Percentiles rank a stretch among this genome's conserved stretches.
phyloP scores from a whole-genome alignment of 208 protist genomes.

The Vickermania ingenoplastis region DNA sequence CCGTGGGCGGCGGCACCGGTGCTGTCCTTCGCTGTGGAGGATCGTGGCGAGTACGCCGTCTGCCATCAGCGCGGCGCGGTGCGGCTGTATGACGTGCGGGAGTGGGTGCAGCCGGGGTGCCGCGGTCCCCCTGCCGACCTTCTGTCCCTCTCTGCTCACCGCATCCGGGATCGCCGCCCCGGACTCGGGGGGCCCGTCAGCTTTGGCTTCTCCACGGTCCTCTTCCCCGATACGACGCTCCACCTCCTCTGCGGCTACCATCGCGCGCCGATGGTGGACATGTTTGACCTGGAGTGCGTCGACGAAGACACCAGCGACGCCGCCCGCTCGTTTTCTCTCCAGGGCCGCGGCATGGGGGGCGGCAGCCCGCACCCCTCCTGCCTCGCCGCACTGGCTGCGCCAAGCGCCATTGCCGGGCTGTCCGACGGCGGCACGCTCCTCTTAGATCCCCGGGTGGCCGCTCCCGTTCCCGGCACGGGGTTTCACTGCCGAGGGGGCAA shows the following conservation, averaged over 20 bases:
- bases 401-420: background rate
- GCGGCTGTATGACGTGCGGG: too few species aligned
- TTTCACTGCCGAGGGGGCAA: background rate
- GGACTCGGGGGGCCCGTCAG: background rate
- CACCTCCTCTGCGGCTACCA: conserved; percentile 31
- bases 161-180: background rate
- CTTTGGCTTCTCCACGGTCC: conserved; percentile 34
- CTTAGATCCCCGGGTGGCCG: background rate
- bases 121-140: background rate
- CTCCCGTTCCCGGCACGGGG: background rate
- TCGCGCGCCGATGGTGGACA: conserved; percentile 24
- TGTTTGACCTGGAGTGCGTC: conserved; percentile 73
- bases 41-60: too few species aligned
- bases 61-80: too few species aligned
- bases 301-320: conserved; percentile 49
- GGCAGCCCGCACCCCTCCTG: background rate
- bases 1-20: too few species aligned
- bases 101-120: too few species aligned
- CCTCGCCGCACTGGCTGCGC: background rate
- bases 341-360: background rate
- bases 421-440: background rate
- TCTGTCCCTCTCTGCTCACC: background rate
- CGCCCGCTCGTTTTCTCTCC: conserved; percentile 17
- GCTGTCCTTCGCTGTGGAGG: too few species aligned
- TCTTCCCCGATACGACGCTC: conserved; percentile 48